Evolutionary conservation across 2,329 filamentous ascomycete genomes (phyloP).

Genomic region (Monilinia polystroma): DNA sequence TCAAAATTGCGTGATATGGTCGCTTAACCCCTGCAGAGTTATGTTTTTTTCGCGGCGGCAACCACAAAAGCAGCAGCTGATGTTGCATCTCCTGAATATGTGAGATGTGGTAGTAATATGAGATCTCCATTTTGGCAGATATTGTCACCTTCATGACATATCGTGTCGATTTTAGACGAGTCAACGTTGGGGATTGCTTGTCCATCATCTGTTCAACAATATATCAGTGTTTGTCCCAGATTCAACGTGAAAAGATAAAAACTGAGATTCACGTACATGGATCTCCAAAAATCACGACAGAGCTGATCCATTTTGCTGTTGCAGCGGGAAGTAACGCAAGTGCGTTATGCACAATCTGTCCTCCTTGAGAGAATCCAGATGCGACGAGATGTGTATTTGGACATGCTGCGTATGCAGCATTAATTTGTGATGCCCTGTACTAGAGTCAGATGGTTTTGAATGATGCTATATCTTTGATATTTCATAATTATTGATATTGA

Average conservation of each 20-base stretch:
- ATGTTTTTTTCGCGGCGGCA: conserved; percentile 5
- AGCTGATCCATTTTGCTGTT: conserved; percentile 41
- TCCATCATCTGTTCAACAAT: conserved; percentile 26
- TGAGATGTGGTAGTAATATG: conserved; percentile 44
- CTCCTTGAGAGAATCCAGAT: conserved; percentile 47
- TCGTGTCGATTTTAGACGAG: conserved; percentile 42
- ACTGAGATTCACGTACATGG: conserved; percentile 38
- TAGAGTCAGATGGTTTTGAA: conserved; percentile 13
- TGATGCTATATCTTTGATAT: neutral
- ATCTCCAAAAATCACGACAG: conserved; percentile 47
- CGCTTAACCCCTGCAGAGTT: neutral
- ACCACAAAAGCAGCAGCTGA: conserved; percentile 43
- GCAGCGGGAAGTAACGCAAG: conserved; percentile 39
- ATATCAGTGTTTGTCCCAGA: neutral
- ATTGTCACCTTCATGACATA: conserved; percentile 51
- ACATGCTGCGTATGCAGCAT: conserved; percentile 40
- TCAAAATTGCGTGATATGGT: conserved; percentile 11
- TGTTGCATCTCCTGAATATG: conserved; percentile 42
- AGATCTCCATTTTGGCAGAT: conserved; percentile 50
- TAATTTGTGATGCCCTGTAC: conserved; percentile 38
- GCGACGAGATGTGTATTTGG: conserved; percentile 44
- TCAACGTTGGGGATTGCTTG: conserved; percentile 32
- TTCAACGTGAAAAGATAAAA: neutral
- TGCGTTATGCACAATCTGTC: conserved; percentile 46
- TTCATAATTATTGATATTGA: neutral